phyloP scores from a whole-genome alignment of 306 rosid species.

The Leucaena leucocephala region DNA sequence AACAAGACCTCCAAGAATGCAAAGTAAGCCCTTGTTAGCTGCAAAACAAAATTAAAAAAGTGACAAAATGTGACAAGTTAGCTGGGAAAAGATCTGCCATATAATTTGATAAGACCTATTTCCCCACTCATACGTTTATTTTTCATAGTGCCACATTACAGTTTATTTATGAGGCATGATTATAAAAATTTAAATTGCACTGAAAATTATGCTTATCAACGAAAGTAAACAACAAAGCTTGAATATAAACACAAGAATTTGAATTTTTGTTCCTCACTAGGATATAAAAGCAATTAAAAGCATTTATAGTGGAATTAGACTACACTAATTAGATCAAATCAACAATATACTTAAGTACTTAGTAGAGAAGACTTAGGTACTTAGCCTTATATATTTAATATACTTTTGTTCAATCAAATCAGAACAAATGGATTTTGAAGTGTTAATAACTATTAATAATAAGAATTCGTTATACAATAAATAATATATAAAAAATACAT shows the following conservation, averaged over 20 bases:
- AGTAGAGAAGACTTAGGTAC: background rate
- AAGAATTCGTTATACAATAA: background rate
- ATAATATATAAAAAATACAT: background rate
- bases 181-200: background rate
- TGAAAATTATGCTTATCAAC: background rate
- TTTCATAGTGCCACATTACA: background rate
- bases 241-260: background rate
- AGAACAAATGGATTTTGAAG: background rate
- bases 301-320: background rate
- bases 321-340: background rate
- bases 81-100: conserved; percentile 7
- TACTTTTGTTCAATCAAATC: background rate
- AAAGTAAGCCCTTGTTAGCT: conserved; percentile 94
- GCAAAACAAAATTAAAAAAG: conserved; percentile 40
- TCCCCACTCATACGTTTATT: background rate
- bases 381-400: background rate
- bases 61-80: conserved; percentile 25
- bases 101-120: background rate
- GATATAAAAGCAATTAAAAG: background rate
- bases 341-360: background rate
- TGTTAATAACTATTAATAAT: background rate
- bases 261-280: background rate
- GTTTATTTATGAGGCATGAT: conserved; percentile 3
- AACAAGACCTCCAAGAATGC: conserved; percentile 93
- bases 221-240: background rate